A percentile compares a stretch with the other conserved stretches of the same genome.
Evolutionary conservation across 2,329 filamentous ascomycete species (phyloP).

Genomic region (Ophiostoma quercus): DNA sequence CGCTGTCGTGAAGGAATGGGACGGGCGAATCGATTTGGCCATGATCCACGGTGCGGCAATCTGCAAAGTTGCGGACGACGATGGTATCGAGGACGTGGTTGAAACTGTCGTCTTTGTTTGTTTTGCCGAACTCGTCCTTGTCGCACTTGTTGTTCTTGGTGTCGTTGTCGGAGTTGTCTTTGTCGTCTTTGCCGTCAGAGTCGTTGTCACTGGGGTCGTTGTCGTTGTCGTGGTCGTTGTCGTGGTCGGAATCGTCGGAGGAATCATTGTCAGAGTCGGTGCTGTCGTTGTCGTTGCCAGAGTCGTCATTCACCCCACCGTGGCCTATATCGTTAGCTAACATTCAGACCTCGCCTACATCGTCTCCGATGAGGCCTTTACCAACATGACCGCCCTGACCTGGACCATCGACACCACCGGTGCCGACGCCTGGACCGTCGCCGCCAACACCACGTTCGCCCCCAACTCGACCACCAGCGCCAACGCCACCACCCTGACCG

Average conservation of each 20-base stretch:
- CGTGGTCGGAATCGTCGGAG: neutral
- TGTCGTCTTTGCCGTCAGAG: too few species aligned
- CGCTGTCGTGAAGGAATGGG: too few species aligned
- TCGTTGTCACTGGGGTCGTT: neutral
- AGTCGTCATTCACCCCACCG: too few species aligned
- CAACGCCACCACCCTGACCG: neutral
- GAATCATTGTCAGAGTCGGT: too few species aligned
- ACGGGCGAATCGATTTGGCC: too few species aligned
- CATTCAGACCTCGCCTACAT: conserved; percentile 19
- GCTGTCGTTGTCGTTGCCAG: neutral
- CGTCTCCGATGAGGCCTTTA: neutral
- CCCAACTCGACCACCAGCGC: neutral
- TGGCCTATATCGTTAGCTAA: neutral
- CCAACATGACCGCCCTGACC: conserved; percentile 19
- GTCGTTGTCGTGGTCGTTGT: neutral
- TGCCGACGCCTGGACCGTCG: conserved; percentile 17
- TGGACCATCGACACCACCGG: conserved; percentile 22
- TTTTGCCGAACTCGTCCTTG: neutral
- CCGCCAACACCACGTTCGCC: neutral
- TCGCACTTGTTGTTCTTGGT: neutral
- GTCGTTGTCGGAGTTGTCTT: neutral
- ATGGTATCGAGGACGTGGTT: too few species aligned
- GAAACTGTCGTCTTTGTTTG: neutral
- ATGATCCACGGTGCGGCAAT: too few species aligned
- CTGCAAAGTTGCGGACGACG: too few species aligned